Percentiles rank a stretch among this genome's conserved stretches.
Evolutionary conservation across 768 basidiomycete genomes (phyloP).

Genomic region (Mycena crocata): DNA sequence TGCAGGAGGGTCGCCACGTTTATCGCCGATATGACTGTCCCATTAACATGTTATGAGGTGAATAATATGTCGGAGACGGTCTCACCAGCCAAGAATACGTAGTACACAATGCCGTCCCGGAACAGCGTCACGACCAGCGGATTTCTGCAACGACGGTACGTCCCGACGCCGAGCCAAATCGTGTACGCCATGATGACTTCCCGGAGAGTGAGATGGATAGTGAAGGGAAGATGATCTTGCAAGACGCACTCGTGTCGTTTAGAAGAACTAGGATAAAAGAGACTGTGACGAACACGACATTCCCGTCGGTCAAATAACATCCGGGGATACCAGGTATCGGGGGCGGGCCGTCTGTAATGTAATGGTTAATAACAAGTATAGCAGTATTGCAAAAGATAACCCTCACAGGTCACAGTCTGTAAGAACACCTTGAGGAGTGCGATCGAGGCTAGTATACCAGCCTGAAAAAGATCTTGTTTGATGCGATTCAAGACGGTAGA

Average conservation of each 20-base stretch:
- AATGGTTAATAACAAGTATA: neutral
- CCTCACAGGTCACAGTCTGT: conserved; percentile 18
- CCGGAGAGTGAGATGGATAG: neutral
- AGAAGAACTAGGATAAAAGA: conserved; percentile 22
- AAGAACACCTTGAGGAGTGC: conserved; percentile 18
- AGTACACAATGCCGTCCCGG: conserved; percentile 40
- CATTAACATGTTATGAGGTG: neutral
- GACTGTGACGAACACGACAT: conserved; percentile 12
- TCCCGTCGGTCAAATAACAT: conserved; percentile 15
- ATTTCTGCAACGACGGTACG: conserved; percentile 35
- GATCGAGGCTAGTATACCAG: conserved; percentile 9
- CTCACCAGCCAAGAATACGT: conserved; percentile 39
- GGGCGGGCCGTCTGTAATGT: conserved; percentile 22
- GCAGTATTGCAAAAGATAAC: too few relatives aligned
- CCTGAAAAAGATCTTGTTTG: neutral
- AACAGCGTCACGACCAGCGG: conserved; percentile 36
- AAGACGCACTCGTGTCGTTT: conserved; percentile 21
- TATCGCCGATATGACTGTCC: conserved; percentile 19
- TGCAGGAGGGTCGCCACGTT: conserved; percentile 25
- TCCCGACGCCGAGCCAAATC: conserved; percentile 36
- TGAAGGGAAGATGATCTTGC: neutral
- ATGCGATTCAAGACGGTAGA: neutral
- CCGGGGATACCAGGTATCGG: conserved; percentile 17
- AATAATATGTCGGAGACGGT: neutral
- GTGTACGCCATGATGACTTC: conserved; percentile 41